phyloP scores from a whole-genome alignment of 139 green algal species.

The Pseudopediastrum boryanum region DNA sequence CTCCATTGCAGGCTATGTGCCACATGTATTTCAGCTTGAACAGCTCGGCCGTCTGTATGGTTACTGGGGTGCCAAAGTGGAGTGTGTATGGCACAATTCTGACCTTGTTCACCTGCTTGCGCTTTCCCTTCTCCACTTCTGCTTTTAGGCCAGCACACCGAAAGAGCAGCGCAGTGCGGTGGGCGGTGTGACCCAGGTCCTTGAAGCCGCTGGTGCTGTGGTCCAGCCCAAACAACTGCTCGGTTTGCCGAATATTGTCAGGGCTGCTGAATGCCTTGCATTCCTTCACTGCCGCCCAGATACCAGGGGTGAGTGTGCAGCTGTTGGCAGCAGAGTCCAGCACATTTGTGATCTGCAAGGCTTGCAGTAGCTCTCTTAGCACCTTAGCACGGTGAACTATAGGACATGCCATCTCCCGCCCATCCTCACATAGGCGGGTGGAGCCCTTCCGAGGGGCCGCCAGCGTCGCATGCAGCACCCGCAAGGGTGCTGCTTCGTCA shows the following conservation, averaged over 20 bases:
- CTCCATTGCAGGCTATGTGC: no score
- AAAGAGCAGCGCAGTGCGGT: no score
- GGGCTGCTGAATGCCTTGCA: slow-evolving; percentile 8
- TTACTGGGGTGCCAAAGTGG: no score
- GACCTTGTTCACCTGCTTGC: no score
- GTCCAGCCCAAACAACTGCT: not conserved
- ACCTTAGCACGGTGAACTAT: not conserved
- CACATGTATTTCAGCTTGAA: no score
- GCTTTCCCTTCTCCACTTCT: no score
- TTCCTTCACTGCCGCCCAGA: not conserved
- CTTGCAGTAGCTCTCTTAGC: not conserved
- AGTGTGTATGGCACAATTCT: no score
- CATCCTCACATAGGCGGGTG: not conserved
- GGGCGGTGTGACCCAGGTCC: no score
- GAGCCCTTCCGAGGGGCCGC: no score
- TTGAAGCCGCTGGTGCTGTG: no score
- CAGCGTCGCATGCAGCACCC: not conserved
- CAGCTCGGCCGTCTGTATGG: no score
- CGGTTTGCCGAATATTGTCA: not conserved
- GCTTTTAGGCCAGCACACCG: no score
- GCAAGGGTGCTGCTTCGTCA: not conserved
- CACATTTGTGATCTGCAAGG: not conserved
- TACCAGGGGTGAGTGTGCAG: not conserved
- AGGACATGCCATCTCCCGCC: not conserved
- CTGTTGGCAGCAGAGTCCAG: not conserved